Conservation (phyloP, 139 green algal genomes). For the Tetradesmus lagerheimii region DNA sequence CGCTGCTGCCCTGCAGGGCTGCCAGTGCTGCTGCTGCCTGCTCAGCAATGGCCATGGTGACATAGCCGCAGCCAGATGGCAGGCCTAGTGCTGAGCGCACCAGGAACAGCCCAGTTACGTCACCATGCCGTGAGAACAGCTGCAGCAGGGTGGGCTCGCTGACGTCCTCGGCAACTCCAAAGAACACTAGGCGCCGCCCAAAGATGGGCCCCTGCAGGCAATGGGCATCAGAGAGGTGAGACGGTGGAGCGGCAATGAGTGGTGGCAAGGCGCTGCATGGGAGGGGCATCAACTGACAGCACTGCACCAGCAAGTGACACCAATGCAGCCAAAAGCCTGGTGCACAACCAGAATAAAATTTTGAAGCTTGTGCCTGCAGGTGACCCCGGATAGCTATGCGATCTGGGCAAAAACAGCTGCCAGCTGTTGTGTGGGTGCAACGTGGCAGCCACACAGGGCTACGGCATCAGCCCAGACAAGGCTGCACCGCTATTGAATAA, state of each 20-base stretch:
- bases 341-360: too few species aligned
- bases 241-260: background rate
- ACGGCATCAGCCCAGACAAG: too few species aligned
- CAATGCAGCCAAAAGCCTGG: too few species aligned
- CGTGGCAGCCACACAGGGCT: background rate
- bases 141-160: constrained; percentile 26
- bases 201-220: background rate
- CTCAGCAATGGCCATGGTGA: constrained; percentile 24
- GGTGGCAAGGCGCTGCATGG: background rate
- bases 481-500: too few species aligned
- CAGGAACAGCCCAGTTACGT: constrained; percentile 24
- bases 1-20: constrained; percentile 5
- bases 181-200: constrained; percentile 24
- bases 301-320: background rate
- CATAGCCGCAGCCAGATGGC: constrained; percentile 33
- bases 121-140: constrained; percentile 32
- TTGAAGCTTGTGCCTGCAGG: too few species aligned
- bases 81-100: constrained; percentile 36
- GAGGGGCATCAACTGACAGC: background rate
- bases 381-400: too few species aligned
- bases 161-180: constrained; percentile 26
- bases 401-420: background rate
- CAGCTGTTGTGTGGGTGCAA: background rate
- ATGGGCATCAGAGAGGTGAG: background rate
- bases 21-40: constrained; percentile 20